A percentile compares a stretch with the other conserved stretches of the same genome.
These are phyloP conservation scores for Sugiyamaella qingdaonensis DNA, from an alignment of 805 yeast species.

Conservation along the genomic window DNA sequence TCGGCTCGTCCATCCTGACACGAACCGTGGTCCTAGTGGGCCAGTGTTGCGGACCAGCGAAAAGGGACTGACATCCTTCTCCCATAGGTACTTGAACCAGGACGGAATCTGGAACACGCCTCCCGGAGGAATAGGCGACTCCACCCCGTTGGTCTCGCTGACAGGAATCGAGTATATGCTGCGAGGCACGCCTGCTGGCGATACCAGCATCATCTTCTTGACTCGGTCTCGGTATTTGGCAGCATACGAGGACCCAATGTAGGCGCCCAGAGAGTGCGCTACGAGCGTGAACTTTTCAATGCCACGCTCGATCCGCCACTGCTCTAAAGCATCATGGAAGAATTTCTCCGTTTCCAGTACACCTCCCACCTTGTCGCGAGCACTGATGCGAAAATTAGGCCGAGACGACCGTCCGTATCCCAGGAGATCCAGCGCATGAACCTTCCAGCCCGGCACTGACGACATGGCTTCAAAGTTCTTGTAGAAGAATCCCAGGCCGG, in stretches of 20 bases:
- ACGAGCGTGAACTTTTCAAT: conserved; percentile 51
- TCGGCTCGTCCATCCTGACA: conserved; percentile 85
- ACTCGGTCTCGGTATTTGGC: conserved; percentile 57
- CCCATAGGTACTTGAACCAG: conserved; percentile 84
- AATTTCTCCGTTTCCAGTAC: conserved; percentile 51
- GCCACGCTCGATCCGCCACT: conserved; percentile 54
- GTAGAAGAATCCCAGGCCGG: conserved; percentile 78
- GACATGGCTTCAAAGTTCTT: conserved; percentile 57
- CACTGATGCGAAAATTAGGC: conserved; percentile 47
- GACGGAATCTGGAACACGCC: conserved; percentile 47
- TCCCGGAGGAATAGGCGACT: conserved; percentile 11
- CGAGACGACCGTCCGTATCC: conserved; percentile 91
- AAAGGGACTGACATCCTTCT: conserved; percentile 81
- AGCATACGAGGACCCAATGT: conserved; percentile 66
- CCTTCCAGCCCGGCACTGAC: conserved; percentile 48
- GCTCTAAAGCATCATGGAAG: conserved; percentile 59
- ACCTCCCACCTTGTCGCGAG: conserved; percentile 34
- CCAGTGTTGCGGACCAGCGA: conserved; percentile 71
- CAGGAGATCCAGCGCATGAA: conserved; percentile 82
- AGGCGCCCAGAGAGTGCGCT: conserved; percentile 93
- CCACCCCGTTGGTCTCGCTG: conserved; percentile 18
- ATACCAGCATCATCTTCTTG: conserved; percentile 65
- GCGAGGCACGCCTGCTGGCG: conserved; percentile 79
- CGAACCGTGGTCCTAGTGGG: conserved; percentile 76
- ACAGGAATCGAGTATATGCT: conserved; percentile 36